Conservation (phyloP, 106 monocot genomes). For the Acorus calamus region DNA sequence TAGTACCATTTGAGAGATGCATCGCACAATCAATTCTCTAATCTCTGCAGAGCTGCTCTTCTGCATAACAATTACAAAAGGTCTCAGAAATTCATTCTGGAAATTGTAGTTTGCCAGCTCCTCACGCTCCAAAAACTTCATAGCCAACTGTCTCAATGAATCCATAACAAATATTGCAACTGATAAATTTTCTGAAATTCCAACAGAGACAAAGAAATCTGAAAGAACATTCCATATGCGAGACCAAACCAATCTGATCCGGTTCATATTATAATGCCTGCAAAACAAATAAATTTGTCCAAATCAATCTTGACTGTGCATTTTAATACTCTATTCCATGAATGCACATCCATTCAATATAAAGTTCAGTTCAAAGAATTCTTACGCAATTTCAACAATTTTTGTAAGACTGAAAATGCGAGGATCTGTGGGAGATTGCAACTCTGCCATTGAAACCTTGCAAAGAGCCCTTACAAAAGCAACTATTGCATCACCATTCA, state of each 20-base stretch:
- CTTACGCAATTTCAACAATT: conserved; percentile 99
- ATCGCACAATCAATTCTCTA: conserved; percentile 79
- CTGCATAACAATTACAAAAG: conserved; percentile 92
- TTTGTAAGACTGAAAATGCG: conserved; percentile 93
- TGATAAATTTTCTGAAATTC: conserved; percentile 86
- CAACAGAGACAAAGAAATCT: conserved; percentile 90
- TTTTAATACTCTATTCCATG: background rate
- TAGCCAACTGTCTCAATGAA: conserved; percentile 79
- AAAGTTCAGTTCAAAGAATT: background rate
- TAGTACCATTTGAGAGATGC: conserved; percentile 93
- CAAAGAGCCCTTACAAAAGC: conserved; percentile 97
- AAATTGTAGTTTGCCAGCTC: conserved; percentile 97
- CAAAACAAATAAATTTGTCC: conserved; percentile 12
- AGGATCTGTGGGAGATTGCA: conserved; percentile 93
- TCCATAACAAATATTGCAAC: conserved; percentile 99
- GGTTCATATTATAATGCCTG: conserved; percentile 99
- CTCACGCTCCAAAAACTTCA: conserved; percentile 95
- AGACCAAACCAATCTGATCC: conserved; percentile 94
- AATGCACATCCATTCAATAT: background rate
- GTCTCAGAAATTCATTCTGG: conserved; percentile 87
- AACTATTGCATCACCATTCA: conserved; percentile 96
- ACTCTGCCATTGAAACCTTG: conserved; percentile 85
- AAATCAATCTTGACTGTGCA: background rate
- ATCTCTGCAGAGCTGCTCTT: conserved; percentile 83
- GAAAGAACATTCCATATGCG: conserved; percentile 93